Percentiles rank a stretch among this genome's conserved stretches.
phyloP scores from a whole-genome alignment of 2,329 filamentous ascomycete species.

The Clonostachys byssicola region DNA sequence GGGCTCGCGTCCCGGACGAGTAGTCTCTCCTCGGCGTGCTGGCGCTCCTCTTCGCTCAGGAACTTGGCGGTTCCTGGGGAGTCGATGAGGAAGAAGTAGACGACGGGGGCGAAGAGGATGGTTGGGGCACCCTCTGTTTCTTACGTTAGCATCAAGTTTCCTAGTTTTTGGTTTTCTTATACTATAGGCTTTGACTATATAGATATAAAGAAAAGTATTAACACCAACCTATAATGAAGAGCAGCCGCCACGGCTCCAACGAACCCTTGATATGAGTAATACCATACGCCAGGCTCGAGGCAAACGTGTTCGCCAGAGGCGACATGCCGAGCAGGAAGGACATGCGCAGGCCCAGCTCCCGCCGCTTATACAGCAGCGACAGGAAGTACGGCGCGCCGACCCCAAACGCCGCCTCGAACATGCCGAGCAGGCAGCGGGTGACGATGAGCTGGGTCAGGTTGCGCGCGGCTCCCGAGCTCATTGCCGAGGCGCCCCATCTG shows the following conservation, averaged over 20 bases:
- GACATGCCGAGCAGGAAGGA: conserved; percentile 68
- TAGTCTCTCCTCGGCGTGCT: conserved; percentile 5
- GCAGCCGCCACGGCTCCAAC: conserved; percentile 59
- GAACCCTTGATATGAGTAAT: conserved; percentile 54
- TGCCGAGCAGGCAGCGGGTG: conserved; percentile 20
- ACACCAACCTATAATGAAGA: conserved; percentile 49
- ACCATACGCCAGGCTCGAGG: conserved; percentile 60
- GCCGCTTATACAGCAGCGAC: conserved; percentile 39
- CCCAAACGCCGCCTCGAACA: conserved; percentile 35
- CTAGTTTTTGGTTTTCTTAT: no score
- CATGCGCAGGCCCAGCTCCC: conserved; percentile 65
- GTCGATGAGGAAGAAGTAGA: conserved; percentile 47
- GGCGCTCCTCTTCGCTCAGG: conserved; percentile 28
- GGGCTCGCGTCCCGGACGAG: conserved; percentile 6
- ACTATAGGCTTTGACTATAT: conserved; percentile 10
- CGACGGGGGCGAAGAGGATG: conserved; percentile 37
- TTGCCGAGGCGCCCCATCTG: not conserved
- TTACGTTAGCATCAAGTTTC: not conserved
- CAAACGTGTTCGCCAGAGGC: conserved; percentile 64
- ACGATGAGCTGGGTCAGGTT: conserved; percentile 9
- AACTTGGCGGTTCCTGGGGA: conserved; percentile 45
- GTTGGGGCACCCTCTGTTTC: conserved; percentile 55
- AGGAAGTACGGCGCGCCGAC: conserved; percentile 35
- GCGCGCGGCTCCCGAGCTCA: not conserved
- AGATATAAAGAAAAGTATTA: not conserved